phyloP scores from a whole-genome alignment of 106 monocot genomes.

The Ottelia alismoides region DNA sequence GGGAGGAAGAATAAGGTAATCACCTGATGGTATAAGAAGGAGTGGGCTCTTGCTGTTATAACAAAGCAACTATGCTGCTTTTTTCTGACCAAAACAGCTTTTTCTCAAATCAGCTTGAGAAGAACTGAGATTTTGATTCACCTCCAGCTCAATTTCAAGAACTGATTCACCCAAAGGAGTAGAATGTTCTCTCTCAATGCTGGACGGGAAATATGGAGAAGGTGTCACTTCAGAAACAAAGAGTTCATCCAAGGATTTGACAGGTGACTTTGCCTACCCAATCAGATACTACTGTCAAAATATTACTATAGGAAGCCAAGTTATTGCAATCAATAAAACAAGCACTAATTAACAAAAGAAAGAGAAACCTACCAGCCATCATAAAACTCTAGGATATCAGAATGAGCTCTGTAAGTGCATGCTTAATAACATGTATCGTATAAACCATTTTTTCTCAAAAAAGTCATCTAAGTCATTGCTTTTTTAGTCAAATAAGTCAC shows the following conservation, averaged over 20 bases:
- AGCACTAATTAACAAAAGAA: background rate
- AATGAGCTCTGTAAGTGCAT: no score
- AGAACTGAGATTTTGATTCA: background rate
- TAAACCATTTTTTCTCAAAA: no score
- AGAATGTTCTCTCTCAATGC: conserved; percentile 22
- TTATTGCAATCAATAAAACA: background rate
- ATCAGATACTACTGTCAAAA: background rate
- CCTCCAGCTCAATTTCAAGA: no score
- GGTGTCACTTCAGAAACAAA: conserved; percentile 56
- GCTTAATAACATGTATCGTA: no score
- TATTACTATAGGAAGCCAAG: no score
- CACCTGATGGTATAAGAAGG: conserved; percentile 90
- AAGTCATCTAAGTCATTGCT: no score
- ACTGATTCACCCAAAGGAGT: conserved; percentile 4
- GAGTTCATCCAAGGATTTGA: conserved; percentile 83
- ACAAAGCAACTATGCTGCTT: conserved; percentile 60
- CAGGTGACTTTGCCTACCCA: conserved; percentile 75
- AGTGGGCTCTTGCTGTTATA: conserved; percentile 69
- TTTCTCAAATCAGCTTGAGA: background rate
- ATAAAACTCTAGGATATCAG: background rate
- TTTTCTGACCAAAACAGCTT: conserved; percentile 42
- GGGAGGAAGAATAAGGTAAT: no score
- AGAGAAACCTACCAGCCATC: no score
- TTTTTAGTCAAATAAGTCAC: no score
- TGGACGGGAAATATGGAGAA: conserved; percentile 52